Conservation (phyloP, 1,139 yeast species). For the Kazachstania sp. region DNA sequence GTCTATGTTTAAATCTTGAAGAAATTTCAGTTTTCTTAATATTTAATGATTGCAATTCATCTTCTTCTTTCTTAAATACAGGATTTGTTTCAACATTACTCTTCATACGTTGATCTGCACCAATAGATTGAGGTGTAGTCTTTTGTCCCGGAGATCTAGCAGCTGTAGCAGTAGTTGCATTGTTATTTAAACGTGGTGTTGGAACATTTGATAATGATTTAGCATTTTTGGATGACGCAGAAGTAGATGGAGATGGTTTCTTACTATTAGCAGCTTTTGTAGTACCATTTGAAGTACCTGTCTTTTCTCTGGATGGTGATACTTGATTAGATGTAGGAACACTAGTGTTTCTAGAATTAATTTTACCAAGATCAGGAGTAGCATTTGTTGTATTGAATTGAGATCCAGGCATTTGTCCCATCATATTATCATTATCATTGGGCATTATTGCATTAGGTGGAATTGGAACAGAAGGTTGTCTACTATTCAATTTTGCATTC, state of each 20-base stretch:
- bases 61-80: constrained; percentile 28
- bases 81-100: constrained; percentile 9
- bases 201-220: constrained; percentile 6
- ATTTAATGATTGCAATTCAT: constrained; percentile 20
- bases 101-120: neutral
- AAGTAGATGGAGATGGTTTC: constrained; percentile 8
- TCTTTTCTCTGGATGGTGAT: constrained; percentile 5
- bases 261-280: constrained; percentile 1
- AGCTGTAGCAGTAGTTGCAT: too few species aligned
- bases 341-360: constrained; percentile 1
- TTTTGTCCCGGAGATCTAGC: neutral
- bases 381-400: constrained; percentile 3
- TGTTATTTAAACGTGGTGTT: constrained; percentile 10
- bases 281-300: neutral
- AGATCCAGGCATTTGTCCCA: neutral
- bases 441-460: neutral
- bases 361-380: constrained; percentile 5
- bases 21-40: constrained; percentile 27
- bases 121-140: constrained; percentile 17
- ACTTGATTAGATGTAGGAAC: neutral
- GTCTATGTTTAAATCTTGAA: constrained; percentile 30
- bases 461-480: constrained; percentile 3
- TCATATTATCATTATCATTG: constrained; percentile 1
- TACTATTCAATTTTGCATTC: constrained; percentile 1
- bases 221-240: constrained; percentile 3